Conservation (phyloP, 345 rosid genomes). For the Gossypium australe region DNA sequence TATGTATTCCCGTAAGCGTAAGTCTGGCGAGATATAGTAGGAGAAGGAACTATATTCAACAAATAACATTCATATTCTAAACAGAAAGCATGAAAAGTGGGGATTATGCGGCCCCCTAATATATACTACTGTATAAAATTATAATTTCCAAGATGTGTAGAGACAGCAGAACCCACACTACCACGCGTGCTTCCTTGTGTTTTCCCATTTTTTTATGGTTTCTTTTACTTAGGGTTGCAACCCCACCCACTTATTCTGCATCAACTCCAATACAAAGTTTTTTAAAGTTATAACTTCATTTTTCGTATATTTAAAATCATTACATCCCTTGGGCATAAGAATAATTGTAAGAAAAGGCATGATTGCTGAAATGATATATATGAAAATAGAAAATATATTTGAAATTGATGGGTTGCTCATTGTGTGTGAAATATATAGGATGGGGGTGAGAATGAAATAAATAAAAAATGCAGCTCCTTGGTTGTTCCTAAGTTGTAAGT, state of each 20-base stretch:
- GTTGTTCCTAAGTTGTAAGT: constrained; percentile 3
- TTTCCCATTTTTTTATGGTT: not conserved
- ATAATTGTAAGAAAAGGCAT: not conserved
- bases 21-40: too few relatives aligned
- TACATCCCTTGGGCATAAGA: not conserved
- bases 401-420: not conserved
- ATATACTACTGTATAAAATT: not conserved
- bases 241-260: constrained; percentile 7
- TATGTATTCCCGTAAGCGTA: too few relatives aligned
- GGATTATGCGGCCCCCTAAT: not conserved
- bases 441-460: not conserved
- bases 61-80: too few relatives aligned
- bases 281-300: not conserved
- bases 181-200: constrained; percentile 11
- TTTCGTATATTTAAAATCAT: not conserved
- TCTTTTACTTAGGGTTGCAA: not conserved
- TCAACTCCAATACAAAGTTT: not conserved
- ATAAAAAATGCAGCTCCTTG: not conserved
- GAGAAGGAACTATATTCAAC: too few relatives aligned
- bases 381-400: not conserved
- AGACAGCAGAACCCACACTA: constrained; percentile 4
- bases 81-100: not conserved
- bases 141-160: not conserved
- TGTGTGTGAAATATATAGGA: not conserved
- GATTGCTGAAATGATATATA: not conserved